These are phyloP conservation scores for Sparassis latifolia DNA, from an alignment of 1,284 basidiomycete genomes.

Conservation along the genomic window DNA sequence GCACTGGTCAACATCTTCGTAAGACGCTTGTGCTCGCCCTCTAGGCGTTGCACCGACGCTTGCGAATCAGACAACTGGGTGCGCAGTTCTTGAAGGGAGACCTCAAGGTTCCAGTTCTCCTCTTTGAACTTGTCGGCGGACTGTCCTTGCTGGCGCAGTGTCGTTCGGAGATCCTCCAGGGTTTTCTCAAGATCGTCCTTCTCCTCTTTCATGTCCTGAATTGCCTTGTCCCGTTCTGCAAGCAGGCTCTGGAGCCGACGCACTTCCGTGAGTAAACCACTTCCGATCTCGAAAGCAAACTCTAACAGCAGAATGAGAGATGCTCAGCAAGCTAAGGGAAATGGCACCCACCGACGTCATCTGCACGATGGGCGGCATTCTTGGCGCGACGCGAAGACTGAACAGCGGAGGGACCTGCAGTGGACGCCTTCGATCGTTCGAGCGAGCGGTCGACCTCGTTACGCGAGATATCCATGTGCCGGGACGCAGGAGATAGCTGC, in stretches of 20 bases:
- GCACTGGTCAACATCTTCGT: slow-evolving; percentile 68
- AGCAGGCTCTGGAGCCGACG: slow-evolving; percentile 82
- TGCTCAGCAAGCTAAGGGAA: not conserved
- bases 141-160: slow-evolving; percentile 72
- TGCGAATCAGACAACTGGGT: slow-evolving; percentile 66
- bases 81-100: slow-evolving; percentile 83
- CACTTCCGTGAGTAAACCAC: slow-evolving; percentile 83
- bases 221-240: slow-evolving; percentile 82
- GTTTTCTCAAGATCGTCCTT: slow-evolving; percentile 77
- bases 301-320: not conserved
- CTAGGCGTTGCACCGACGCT: slow-evolving; percentile 60
- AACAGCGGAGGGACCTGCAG: slow-evolving; percentile 49
- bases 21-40: slow-evolving; percentile 79
- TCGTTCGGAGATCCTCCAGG: slow-evolving; percentile 62
- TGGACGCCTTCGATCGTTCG: slow-evolving; percentile 35
- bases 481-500: slow-evolving; percentile 23
- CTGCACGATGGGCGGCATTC: slow-evolving; percentile 78
- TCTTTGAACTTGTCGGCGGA: slow-evolving; percentile 81
- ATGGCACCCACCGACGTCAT: slow-evolving; percentile 67
- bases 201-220: slow-evolving; percentile 84
- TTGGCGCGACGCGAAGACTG: slow-evolving; percentile 74
- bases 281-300: slow-evolving; percentile 94
- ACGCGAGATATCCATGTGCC: slow-evolving; percentile 31
- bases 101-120: slow-evolving; percentile 98
- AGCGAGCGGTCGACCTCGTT: slow-evolving; percentile 29